These are phyloP conservation scores for Geranium incanum DNA, from an alignment of 441 rosid genomes.

Conservation along the genomic window DNA sequence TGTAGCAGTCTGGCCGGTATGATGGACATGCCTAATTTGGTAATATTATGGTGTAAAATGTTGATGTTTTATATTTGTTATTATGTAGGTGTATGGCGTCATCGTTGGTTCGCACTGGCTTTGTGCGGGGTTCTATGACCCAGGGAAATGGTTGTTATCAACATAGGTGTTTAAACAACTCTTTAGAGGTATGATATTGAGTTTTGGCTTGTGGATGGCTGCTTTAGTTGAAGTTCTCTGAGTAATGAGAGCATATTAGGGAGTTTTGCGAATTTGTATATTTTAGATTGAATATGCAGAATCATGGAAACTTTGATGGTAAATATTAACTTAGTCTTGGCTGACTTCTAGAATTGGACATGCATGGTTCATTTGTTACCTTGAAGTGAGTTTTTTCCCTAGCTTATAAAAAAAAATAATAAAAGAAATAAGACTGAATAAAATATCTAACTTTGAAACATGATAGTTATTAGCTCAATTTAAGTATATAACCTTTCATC, in stretches of 20 bases:
- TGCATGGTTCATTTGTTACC: background rate
- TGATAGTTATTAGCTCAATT: background rate
- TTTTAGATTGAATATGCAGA: background rate
- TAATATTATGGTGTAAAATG: conserved; percentile 3
- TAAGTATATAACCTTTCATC: background rate
- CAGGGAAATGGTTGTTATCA: conserved; percentile 99
- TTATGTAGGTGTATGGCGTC: conserved; percentile 81
- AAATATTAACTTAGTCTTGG: background rate
- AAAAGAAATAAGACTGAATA: background rate
- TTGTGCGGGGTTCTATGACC: conserved; percentile 83
- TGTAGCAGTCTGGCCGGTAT: background rate
- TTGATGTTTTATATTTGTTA: conserved; percentile 24
- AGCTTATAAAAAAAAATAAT: too few species aligned
- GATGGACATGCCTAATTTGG: background rate
- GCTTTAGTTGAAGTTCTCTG: background rate
- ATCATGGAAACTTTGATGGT: background rate
- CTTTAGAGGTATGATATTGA: conserved; percentile 58
- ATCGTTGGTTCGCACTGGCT: conserved; percentile 85
- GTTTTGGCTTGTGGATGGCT: background rate
- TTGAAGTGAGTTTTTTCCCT: too few species aligned
- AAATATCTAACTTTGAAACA: background rate
- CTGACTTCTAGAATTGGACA: background rate
- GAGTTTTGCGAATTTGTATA: background rate
- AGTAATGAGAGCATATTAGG: background rate
- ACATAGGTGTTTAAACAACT: conserved; percentile 74